Base-by-base conservation (phyloP, 2,329 filamentous ascomycete species). In the Microcera coccophila region DNA sequence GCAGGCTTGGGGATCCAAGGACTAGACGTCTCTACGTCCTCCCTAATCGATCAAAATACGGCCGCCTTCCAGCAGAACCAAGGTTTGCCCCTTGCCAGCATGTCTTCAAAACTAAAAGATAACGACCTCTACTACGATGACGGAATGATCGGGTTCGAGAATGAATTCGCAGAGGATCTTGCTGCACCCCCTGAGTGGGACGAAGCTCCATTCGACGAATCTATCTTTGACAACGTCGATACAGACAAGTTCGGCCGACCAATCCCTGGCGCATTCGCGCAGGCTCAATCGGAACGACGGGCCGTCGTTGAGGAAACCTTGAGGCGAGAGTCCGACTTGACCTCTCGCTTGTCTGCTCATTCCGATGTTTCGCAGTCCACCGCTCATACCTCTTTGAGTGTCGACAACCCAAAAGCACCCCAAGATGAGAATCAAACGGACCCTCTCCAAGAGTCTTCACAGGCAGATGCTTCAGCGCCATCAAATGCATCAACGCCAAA, bases 41-140 rank as follows among this genome's bases (percentile, higher is more conserved):
- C 16, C 15, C 9, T 17, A 17, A 32, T 32, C 8, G 37, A 47
- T 11, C 48, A 55, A 29, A 52, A 57, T 43, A 47, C 57, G 36
- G 45, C 44, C 15, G 44, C 48, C 40, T 53, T 50, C 42, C 52
- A 53, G 34, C 50, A 57, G 9, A 53, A 48, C 37, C 52, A 48
- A 40, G 51, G 52, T 24, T 29, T 55, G 16, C 41, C 44, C 2
- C 45, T 49, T 14, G 32, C 47, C 14, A 38, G 41, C n/a, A 36
- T 46, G 9, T 37, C 48, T 2, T 44, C 41, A 18, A 29, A 41
- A n/a, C 20, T 42, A 3, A 51, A 44, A 3, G 74, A 79, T 24
- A 81, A 84, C 51, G 84, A 87, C 49, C 67, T 87, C 21, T 87
- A 87, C 60, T 88, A 84, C 56, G 81, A 85, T 49, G 81, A 81